Base-by-base conservation (phyloP, 2,329 filamentous ascomycete genomes). In the Basipetospora chlamydospora region DNA sequence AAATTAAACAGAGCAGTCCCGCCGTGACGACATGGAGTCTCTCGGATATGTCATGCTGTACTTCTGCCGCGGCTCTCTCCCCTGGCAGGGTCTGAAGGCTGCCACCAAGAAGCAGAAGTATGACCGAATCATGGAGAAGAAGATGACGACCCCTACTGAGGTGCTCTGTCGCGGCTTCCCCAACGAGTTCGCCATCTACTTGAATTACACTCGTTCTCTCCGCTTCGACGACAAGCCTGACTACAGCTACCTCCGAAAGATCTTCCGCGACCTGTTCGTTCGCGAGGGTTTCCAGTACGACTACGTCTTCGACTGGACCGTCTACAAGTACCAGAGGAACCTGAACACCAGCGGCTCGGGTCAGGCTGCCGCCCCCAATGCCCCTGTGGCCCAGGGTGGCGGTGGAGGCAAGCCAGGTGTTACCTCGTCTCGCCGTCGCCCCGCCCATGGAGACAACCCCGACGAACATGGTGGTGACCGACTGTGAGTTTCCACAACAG, bases 21-120 rank as follows among this genome's bases (percentile, higher is more conserved):
- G 90, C 47, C 88, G 90, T 67, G 90, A 98, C 53, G 90, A 98
- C 53, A 96, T 98, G 88, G 90, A 98, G 63, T 95, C 88, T 41
- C 74, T 98, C 35, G 90, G 90, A 51, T 96, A 98, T 51, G 90
- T 98, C 54, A 96, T 98, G 87, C 81, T 98, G 44, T 98, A 98
- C 73, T 98, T 98, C 70, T 96, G 88, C 72, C 88, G 90, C 62
- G 90, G 90, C 44, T 95, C 87, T 45, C 85, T 98, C 40, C 90
- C 90, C 43, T 98, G 90, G 90, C 90, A 98, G 68, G 90, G 90
- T 39, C 72, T 95, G 38, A 95, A 95, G 76, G 88, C 88, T 66
- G 88, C 88, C 49, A 95, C 87, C 47, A 95, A 95, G 78, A 95
- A 95, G 79, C 88, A 96, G 69, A 98, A 98, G 70, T 96, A 98